Percentiles rank a stretch among this genome's conserved stretches.
phyloP scores from a whole-genome alignment of 2,329 filamentous ascomycete species.

The Ceratocystis colombiana region DNA sequence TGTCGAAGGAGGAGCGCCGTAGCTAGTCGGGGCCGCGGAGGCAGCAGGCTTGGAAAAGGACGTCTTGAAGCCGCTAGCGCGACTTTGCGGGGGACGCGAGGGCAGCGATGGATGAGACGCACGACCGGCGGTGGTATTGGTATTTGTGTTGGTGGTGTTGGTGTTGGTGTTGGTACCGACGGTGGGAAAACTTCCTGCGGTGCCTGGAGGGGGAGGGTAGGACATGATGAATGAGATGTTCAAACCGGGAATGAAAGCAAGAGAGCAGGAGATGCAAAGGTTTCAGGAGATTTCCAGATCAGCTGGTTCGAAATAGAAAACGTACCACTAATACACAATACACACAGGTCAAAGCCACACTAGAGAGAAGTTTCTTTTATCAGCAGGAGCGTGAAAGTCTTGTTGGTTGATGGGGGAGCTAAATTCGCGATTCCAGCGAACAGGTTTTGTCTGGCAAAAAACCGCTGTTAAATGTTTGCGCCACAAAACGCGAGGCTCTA shows the following conservation, averaged over 20 bases:
- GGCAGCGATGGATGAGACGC: slow-evolving; percentile 55
- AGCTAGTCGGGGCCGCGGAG: slow-evolving; percentile 33
- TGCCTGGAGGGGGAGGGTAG: slow-evolving; percentile 77
- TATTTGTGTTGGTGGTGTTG: background rate
- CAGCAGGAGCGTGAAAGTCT: too few species aligned
- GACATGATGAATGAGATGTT: slow-evolving; percentile 60
- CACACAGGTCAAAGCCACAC: background rate
- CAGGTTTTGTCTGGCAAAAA: background rate
- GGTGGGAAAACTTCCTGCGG: slow-evolving; percentile 38
- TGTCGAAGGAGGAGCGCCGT: slow-evolving; percentile 29
- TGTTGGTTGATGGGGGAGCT: too few species aligned
- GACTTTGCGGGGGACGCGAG: slow-evolving; percentile 60
- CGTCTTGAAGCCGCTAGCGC: slow-evolving; percentile 38
- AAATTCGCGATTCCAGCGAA: background rate
- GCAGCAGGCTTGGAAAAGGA: slow-evolving; percentile 39
- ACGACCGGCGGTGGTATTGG: slow-evolving; percentile 21
- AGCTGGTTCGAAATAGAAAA: background rate
- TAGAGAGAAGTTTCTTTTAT: too few species aligned
- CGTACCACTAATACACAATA: slow-evolving; percentile 10
- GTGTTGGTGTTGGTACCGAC: slow-evolving; percentile 25
- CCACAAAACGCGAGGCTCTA: background rate
- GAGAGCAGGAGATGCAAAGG: background rate
- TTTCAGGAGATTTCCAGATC: background rate
- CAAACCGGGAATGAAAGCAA: background rate
- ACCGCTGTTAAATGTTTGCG: background rate